phyloP scores from a whole-genome alignment of 768 basidiomycete genomes.

The Boletus subparvulus region DNA sequence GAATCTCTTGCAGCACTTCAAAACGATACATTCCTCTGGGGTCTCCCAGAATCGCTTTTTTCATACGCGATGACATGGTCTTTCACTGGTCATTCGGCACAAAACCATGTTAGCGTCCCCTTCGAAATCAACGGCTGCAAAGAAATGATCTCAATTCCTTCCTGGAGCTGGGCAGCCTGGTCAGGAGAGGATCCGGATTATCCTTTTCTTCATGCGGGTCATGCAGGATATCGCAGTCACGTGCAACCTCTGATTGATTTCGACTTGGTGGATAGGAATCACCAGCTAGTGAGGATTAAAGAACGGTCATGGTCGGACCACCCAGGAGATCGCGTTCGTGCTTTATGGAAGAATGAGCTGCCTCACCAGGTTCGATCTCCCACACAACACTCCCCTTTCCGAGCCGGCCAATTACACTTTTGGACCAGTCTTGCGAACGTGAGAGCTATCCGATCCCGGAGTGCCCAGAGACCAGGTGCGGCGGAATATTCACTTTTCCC shows the following conservation, averaged over 20 bases:
- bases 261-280: constrained; percentile 1
- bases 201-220: not conserved
- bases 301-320: not conserved
- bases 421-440: constrained; percentile 15
- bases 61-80: constrained; percentile 11
- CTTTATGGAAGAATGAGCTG: not conserved
- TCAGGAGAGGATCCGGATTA: not conserved
- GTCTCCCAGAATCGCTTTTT: constrained; percentile 13
- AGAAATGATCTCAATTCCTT: constrained; percentile 5
- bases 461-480: not conserved
- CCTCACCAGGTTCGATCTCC: not conserved
- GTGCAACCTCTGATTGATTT: constrained; percentile 6
- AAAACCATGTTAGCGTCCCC: constrained; percentile 1
- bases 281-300: not conserved
- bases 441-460: not conserved
- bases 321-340: not conserved
- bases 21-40: constrained; percentile 13
- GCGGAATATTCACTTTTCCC: not conserved
- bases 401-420: constrained; percentile 10
- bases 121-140: constrained; percentile 5
- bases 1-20: constrained; percentile 7
- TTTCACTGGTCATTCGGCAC: not conserved
- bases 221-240: fast-evolving
- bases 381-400: not conserved
- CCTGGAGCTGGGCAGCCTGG: constrained; percentile 17